These are phyloP conservation scores for Cladophialophora chaetospira DNA, from an alignment of 2,329 filamentous ascomycete genomes.

Conservation along the genomic window DNA sequence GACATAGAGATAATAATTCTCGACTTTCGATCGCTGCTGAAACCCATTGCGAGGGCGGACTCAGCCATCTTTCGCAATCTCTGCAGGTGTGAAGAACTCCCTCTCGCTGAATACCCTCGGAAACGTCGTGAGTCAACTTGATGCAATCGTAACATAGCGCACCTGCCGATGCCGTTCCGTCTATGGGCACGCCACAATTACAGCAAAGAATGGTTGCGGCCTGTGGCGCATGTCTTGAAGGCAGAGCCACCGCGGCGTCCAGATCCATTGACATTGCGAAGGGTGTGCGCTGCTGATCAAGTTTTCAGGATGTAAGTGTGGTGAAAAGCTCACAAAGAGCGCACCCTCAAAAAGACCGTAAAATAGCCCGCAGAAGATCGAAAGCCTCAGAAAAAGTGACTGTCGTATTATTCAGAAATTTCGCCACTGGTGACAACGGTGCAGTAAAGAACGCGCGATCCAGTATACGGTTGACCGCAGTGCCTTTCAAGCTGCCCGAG, in stretches of 20 bases:
- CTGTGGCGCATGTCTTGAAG: conserved; percentile 32
- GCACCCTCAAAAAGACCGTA: not conserved
- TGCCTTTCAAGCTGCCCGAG: not conserved
- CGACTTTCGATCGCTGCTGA: conserved; percentile 82
- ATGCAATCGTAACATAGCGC: conserved; percentile 96
- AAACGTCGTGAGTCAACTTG: conserved; percentile 91
- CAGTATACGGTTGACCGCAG: no score
- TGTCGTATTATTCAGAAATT: conserved; percentile 20
- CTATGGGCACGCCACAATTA: conserved; percentile 94
- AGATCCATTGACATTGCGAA: conserved; percentile 60
- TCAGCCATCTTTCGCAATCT: conserved; percentile 92
- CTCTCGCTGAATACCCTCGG: conserved; percentile 86
- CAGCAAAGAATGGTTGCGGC: conserved; percentile 82
- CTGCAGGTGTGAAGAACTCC: conserved; percentile 86
- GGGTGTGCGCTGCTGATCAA: not conserved
- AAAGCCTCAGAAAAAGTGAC: conserved; percentile 12
- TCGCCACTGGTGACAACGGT: no score
- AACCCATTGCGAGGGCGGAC: conserved; percentile 84
- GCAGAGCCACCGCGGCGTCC: conserved; percentile 55
- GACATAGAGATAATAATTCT: conserved; percentile 87
- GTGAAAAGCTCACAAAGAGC: not conserved
- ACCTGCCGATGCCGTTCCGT: conserved; percentile 81
- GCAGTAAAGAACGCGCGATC: no score
- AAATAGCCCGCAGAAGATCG: not conserved
- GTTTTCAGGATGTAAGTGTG: not conserved